Evolutionary conservation across 352 stramenopile genomes (phyloP), one percentile per base, ranked within the genome.

Genomic region (Globisporangium solare): DNA sequence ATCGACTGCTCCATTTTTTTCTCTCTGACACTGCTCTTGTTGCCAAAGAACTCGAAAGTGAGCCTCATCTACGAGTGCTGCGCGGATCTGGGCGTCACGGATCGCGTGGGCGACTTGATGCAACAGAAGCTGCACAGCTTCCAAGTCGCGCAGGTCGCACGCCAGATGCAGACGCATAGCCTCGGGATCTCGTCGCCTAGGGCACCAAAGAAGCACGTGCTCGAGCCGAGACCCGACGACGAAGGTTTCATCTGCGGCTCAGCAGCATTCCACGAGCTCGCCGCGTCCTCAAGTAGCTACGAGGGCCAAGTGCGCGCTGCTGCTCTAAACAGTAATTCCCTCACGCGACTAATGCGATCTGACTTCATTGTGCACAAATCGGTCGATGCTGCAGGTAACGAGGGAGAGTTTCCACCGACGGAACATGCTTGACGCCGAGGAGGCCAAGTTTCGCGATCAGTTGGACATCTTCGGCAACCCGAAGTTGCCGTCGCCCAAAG

Each of bases 401-500:
- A 70, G 76, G 17, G 63, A 69, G 6, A 74, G 63, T 6, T 87
- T 85, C 58, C 67, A 79, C 31, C 66, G 76, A 12, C 68, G 69
- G n/a, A 77, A 78, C 22, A 66, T 83, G 60, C 77, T 89, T 42
- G 74, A 86, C 15, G 66, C 61, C 10, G 76, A 89, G 20, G 79
- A 86, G 60, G 64, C 75, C n/a, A 71, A 70, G 42, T 61, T 73
- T 39, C 65, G 68, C 2, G 71, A 84, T 14, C 70, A 78, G 39
- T 56, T 77, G 22, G 76, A 89, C 51, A 89, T 87, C 47, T 87
- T 89, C 32, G 76, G 74, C 15, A 79, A 86, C 47, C 64, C 74
- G 11, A 86, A 83, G 63, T 49, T 69, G 43, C 68, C 66, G 11
- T 58, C 70, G 13, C 69, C 68, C n/a, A 51, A 43, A 52, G 53